These are phyloP conservation scores for Macrocystidia cucumis DNA, from an alignment of 1,284 basidiomycete species.

Conservation along the genomic window DNA sequence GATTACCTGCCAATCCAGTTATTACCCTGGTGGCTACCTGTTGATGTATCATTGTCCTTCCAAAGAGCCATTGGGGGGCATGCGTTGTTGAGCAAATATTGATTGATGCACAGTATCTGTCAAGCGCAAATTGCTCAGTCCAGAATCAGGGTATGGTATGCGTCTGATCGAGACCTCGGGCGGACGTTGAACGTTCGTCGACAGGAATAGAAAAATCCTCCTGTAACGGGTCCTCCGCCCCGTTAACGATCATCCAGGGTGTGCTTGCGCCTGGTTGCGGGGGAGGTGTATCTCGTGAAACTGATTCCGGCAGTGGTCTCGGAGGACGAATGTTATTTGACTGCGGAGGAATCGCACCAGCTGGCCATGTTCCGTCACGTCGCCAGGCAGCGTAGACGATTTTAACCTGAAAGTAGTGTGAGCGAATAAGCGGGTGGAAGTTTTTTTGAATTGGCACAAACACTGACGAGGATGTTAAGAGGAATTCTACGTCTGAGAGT, in stretches of 20 bases:
- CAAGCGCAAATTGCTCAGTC: too few relatives aligned
- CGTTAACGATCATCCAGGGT: constrained; percentile 12
- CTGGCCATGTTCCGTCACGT: constrained; percentile 68
- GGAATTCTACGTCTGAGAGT: constrained; percentile 52
- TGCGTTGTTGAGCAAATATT: too few relatives aligned
- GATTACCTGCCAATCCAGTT: neutral
- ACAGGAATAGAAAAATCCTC: too few relatives aligned
- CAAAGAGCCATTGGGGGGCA: too few relatives aligned
- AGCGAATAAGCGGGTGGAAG: constrained; percentile 7
- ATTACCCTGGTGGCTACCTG: too few relatives aligned
- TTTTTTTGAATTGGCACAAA: constrained; percentile 22
- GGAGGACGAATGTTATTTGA: constrained; percentile 40
- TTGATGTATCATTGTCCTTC: too few relatives aligned
- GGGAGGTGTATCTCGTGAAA: too few relatives aligned
- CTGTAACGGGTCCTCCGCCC: constrained; percentile 4
- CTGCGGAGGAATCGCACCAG: constrained; percentile 43
- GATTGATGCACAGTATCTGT: too few relatives aligned
- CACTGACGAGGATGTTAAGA: constrained; percentile 54
- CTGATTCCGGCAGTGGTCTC: constrained; percentile 8
- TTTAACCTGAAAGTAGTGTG: constrained; percentile 42
- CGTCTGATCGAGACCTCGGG: too few relatives aligned
- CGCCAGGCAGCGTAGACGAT: constrained; percentile 68
- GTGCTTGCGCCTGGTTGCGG: constrained; percentile 17
- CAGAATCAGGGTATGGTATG: too few relatives aligned
- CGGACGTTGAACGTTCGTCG: too few relatives aligned